phyloP scores from a whole-genome alignment of 1,284 basidiomycete species.

The Heterobasidion occidentale region DNA sequence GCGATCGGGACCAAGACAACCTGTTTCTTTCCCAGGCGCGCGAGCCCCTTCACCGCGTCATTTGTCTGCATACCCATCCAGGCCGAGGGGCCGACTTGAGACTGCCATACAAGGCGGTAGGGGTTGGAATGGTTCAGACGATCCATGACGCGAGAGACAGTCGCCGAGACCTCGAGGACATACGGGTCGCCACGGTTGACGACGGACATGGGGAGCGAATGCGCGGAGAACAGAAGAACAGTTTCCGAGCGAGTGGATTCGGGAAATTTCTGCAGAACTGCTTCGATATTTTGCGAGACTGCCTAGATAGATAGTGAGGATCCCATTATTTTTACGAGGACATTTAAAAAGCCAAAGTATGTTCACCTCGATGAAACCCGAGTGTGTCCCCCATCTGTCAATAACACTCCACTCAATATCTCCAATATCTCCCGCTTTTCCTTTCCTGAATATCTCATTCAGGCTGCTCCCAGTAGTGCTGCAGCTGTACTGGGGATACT shows the following conservation, averaged over 20 bases:
- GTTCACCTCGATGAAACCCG: slow-evolving; percentile 83
- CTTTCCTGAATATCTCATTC: slow-evolving; percentile 82
- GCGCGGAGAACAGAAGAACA: slow-evolving; percentile 93
- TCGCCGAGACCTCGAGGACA: slow-evolving; percentile 90
- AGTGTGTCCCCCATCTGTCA: slow-evolving; percentile 95
- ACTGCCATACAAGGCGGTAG: slow-evolving; percentile 97
- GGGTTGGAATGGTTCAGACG: slow-evolving; percentile 73
- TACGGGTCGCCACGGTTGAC: slow-evolving; percentile 99
- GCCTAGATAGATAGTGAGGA: slow-evolving; percentile 43
- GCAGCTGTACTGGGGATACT: slow-evolving; percentile 99
- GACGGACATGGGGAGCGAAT: slow-evolving; percentile 95
- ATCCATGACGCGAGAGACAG: slow-evolving; percentile 87
- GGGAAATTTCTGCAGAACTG: slow-evolving; percentile 78
- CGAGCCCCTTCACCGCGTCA: slow-evolving; percentile 89
- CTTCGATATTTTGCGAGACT: slow-evolving; percentile 83
- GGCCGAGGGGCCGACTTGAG: slow-evolving; percentile 92
- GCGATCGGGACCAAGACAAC: slow-evolving; percentile 93
- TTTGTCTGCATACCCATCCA: slow-evolving; percentile 99
- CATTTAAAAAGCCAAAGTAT: not conserved
- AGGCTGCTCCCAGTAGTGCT: slow-evolving; percentile 96
- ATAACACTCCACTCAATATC: slow-evolving; percentile 94
- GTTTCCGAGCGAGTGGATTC: slow-evolving; percentile 62
- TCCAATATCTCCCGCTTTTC: slow-evolving; percentile 37
- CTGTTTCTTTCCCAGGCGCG: slow-evolving; percentile 81
- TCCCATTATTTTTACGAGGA: not conserved